A percentile compares a stretch with the other conserved stretches of the same genome.
Evolutionary conservation across 129 eudicot species (phyloP).

Genomic region (Sambucus nigra): DNA sequence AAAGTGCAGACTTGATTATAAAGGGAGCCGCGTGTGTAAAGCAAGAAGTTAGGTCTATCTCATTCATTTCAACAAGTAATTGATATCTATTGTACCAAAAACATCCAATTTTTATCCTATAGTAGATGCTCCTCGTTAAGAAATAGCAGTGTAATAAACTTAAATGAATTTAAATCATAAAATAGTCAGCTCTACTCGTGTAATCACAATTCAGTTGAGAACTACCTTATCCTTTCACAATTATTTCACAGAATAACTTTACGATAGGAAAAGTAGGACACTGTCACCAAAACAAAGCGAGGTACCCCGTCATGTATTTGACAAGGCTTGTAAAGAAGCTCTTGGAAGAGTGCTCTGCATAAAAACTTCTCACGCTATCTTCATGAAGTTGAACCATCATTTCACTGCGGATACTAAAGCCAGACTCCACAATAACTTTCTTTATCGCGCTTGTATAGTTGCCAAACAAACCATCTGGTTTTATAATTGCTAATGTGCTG

Average conservation of each 20-base stretch:
- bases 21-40: too few relatives aligned
- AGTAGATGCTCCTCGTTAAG: too few relatives aligned
- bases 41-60: too few relatives aligned
- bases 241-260: neutral
- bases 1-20: too few relatives aligned
- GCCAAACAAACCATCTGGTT: constrained; percentile 78
- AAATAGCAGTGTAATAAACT: too few relatives aligned
- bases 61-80: too few relatives aligned
- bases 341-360: constrained; percentile 69
- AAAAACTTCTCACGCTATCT: constrained; percentile 36
- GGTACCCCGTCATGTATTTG: constrained; percentile 74
- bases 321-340: constrained; percentile 62
- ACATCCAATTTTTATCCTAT: too few relatives aligned
- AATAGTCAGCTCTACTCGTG: too few relatives aligned
- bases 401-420: constrained; percentile 48
- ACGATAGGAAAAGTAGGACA: neutral
- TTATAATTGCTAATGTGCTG: constrained; percentile 72
- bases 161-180: too few relatives aligned
- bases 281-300: neutral
- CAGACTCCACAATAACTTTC: constrained; percentile 46
- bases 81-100: too few relatives aligned
- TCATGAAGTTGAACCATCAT: constrained; percentile 38
- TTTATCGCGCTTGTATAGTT: constrained; percentile 35
- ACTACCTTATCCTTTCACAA: neutral
- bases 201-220: too few relatives aligned